These are phyloP conservation scores for Sclerospora graminicola DNA, from an alignment of 352 stramenopile species.

Conservation along the genomic window DNA sequence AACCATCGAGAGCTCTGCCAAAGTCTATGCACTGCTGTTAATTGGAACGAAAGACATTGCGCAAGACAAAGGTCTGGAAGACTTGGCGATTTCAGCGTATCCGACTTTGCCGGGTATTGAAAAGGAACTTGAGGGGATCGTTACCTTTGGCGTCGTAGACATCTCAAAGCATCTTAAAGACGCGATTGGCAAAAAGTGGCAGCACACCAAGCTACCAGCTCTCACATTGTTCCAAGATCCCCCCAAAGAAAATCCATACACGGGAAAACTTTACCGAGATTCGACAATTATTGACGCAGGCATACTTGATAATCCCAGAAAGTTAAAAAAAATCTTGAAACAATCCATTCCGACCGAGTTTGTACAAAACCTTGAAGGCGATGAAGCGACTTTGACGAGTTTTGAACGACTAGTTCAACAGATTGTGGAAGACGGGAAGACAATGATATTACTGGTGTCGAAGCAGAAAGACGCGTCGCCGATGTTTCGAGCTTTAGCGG, in stretches of 20 bases:
- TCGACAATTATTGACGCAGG: conserved; percentile 19
- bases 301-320: conserved; percentile 33
- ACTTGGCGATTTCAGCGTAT: conserved; percentile 24
- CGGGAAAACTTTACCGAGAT: conserved; percentile 46
- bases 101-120: conserved; percentile 28
- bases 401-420: conserved; percentile 20
- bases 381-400: conserved; percentile 7
- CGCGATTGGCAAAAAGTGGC: conserved; percentile 43
- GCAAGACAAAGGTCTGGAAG: conserved; percentile 12
- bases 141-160: conserved; percentile 36
- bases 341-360: conserved; percentile 46
- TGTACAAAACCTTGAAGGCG: conserved; percentile 23
- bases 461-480: conserved; percentile 52
- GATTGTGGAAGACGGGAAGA: conserved; percentile 4
- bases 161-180: conserved; percentile 20
- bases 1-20: conserved; percentile 21
- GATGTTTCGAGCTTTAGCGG: conserved; percentile 46
- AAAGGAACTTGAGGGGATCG: conserved; percentile 32
- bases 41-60: conserved; percentile 12
- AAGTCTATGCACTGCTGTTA: conserved; percentile 26
- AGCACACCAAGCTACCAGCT: conserved; percentile 30
- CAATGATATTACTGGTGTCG: conserved; percentile 43
- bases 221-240: conserved; percentile 50
- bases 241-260: conserved; percentile 70
- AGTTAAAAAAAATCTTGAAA: conserved; percentile 53